Percentiles rank a stretch among this genome's conserved stretches.
Evolutionary conservation across 225 moss, liverwort and hornwort species (phyloP).

Genomic region (Neckera pumila): DNA sequence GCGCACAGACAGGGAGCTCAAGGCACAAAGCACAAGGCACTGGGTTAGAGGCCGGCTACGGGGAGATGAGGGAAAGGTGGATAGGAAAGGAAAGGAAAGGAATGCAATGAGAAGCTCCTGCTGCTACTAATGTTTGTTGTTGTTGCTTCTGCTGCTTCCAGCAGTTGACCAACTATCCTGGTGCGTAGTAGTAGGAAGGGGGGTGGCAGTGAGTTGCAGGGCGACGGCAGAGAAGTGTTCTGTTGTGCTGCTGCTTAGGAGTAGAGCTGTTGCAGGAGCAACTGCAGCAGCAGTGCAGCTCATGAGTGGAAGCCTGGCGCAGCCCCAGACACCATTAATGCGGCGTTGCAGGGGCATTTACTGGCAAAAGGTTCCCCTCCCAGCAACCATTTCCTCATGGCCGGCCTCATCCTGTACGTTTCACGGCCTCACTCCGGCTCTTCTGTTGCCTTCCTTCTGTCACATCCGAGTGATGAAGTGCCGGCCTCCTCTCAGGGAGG

Average conservation of each 20-base stretch:
- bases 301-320: slow-evolving; percentile 33
- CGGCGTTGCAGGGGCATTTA: slow-evolving; percentile 29
- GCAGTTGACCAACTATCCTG: slow-evolving; percentile 40
- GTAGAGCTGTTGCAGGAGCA: slow-evolving; percentile 1
- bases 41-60: background rate
- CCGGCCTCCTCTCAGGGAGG: background rate
- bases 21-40: slow-evolving; percentile 32
- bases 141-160: background rate
- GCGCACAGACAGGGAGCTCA: background rate
- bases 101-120: background rate
- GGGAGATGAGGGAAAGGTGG: too few species aligned
- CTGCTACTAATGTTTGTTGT: background rate
- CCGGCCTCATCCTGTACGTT: background rate
- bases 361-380: slow-evolving; percentile 50
- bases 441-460: background rate
- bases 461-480: background rate
- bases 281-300: slow-evolving; percentile 19
- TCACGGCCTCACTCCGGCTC: background rate
- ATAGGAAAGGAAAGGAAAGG: background rate
- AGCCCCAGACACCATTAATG: slow-evolving; percentile 33
- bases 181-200: background rate
- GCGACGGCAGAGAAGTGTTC: background rate
- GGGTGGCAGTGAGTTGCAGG: background rate
- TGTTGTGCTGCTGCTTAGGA: background rate
- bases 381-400: slow-evolving; percentile 11